Conservation (phyloP, 2,329 filamentous ascomycete genomes). For the Rutstroemia sp. region DNA sequence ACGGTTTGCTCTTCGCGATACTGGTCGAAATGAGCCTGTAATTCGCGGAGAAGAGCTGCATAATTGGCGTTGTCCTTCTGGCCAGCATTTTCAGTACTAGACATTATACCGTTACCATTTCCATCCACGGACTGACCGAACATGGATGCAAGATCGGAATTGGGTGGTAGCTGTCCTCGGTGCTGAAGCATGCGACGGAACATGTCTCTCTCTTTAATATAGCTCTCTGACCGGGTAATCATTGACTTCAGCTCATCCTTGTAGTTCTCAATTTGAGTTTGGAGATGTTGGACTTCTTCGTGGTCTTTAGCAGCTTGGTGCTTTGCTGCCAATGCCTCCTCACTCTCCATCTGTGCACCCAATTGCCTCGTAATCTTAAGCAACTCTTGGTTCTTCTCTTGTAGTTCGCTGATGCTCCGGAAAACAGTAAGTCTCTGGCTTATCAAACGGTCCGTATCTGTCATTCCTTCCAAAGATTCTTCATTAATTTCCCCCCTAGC, state of each 20-base stretch:
- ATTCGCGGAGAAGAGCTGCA: constrained; percentile 71
- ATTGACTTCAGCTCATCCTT: constrained; percentile 81
- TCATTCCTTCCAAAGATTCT: constrained; percentile 64
- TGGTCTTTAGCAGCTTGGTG: constrained; percentile 56
- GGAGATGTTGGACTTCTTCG: constrained; percentile 65
- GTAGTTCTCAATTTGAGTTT: constrained; percentile 67
- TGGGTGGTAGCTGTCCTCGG: constrained; percentile 51
- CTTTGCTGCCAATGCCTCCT: constrained; percentile 67
- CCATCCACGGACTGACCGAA: constrained; percentile 66
- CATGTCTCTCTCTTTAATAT: constrained; percentile 93
- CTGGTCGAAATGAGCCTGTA: constrained; percentile 83
- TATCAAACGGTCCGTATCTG: constrained; percentile 82
- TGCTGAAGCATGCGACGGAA: constrained; percentile 91
- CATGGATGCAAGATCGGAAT: constrained; percentile 55
- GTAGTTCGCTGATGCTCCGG: constrained; percentile 75
- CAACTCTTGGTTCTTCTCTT: constrained; percentile 80
- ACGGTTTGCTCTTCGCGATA: constrained; percentile 80
- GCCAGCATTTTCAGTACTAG: constrained; percentile 49
- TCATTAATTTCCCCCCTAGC: constrained; percentile 69
- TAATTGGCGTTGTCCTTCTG: constrained; percentile 59
- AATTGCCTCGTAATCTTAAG: constrained; percentile 77
- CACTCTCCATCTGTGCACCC: constrained; percentile 83
- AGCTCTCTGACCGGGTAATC: constrained; percentile 79
- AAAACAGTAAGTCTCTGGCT: constrained; percentile 85
- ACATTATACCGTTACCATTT: constrained; percentile 43